Evolutionary conservation across 2,329 filamentous ascomycete genomes (phyloP), one percentile per base, ranked within the genome.

Genomic region (Cryphonectria carpinicola): DNA sequence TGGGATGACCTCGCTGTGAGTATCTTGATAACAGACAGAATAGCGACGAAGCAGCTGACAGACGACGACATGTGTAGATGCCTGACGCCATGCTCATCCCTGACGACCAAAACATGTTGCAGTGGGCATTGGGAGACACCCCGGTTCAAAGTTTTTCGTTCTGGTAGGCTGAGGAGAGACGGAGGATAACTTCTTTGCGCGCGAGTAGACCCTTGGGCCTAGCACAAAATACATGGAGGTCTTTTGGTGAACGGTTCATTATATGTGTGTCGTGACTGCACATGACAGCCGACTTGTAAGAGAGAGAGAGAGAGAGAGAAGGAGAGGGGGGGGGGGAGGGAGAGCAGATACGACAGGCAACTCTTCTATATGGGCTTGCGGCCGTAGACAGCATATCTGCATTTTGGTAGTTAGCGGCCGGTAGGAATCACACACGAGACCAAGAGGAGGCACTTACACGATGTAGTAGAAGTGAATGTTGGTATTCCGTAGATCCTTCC

Each of bases 401-500:
- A n/a, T 6, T 22, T 22, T 13, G 46, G 22, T 8, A n/a, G 46
- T n/a, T 17, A 7, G n/a, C 8, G 25, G 32, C 54, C 35, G 60
- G 61, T 28, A 35, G n/a, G 19, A 52, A 32, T 17, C 2, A 49
- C 46, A 49, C 35, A 25, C 1, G 10, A 19, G 25, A 39, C 3
- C 6, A 28, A 19, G 6, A 13, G 2, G 1, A 37, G 25, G 5
- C 22, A 76, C 77, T 76, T 58, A 77, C 77, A 76, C 74, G 14
- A 75, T 75, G 62, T 77, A 76, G 68, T 78, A 80, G 28, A 77
- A 77, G 56, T 80, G 79, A 56, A 80, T 80, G 35, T 74, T 74
- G 49, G 74, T 70, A 68, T 80, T 71, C 60, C 70, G 71, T 71
- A 80, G 70, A 65, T 79, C 78, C 60, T 75, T 77, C 62, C 77